A percentile compares a stretch with the other conserved stretches of the same genome.
Evolutionary conservation across 306 rosid genomes (phyloP).

Genomic region (Betula pendula): DNA sequence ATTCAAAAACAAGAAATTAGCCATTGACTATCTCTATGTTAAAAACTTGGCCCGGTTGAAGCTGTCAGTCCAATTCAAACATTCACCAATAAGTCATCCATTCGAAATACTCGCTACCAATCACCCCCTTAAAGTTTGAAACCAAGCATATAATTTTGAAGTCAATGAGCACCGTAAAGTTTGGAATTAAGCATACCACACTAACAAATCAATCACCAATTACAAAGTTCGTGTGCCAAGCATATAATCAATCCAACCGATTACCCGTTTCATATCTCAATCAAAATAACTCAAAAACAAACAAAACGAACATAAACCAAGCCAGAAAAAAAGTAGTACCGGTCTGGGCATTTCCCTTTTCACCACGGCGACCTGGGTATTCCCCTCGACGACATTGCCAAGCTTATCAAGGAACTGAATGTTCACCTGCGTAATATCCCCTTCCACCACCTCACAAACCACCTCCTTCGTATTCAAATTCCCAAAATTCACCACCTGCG

Average conservation of each 20-base stretch:
- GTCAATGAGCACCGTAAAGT: neutral
- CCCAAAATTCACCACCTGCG: conserved; percentile 95
- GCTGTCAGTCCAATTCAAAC: too few relatives aligned
- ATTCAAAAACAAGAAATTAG: neutral
- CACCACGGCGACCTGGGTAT: conserved; percentile 73
- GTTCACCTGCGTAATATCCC: conserved; percentile 80
- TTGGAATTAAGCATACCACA: neutral
- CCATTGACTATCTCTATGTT: neutral
- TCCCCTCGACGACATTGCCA: conserved; percentile 90
- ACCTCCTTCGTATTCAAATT: conserved; percentile 91
- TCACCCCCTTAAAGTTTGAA: neutral
- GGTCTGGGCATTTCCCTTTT: conserved; percentile 81
- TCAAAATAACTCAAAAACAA: neutral
- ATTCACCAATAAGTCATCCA: neutral
- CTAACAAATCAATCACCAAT: neutral
- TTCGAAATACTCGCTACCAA: neutral
- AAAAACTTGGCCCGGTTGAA: too few relatives aligned
- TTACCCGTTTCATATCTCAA: neutral
- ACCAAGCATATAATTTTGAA: neutral
- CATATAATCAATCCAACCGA: neutral
- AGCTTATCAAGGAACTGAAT: conserved; percentile 92
- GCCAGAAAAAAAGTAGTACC: conserved; percentile 38
- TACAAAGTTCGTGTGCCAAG: neutral
- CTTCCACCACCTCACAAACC: conserved; percentile 97
- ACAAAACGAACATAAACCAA: neutral